Base-by-base conservation (phyloP, 2,329 filamentous ascomycete species). In the Clonostachys rhizophaga region DNA sequence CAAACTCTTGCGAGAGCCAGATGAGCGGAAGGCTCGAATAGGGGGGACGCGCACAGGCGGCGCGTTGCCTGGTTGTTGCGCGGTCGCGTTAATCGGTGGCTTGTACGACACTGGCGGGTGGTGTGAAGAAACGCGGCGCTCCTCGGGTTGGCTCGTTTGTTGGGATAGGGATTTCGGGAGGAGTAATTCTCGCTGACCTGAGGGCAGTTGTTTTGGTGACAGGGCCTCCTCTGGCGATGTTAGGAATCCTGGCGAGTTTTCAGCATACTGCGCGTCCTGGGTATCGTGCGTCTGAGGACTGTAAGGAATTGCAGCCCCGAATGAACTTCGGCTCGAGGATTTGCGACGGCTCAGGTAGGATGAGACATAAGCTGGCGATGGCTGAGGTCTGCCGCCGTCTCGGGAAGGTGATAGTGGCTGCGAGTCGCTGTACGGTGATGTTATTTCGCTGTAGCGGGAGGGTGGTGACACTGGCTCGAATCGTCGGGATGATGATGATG, bases 1-100 rank as follows among this genome's bases (percentile, higher is more conserved):
- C 20, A 75, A 64, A 59, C 76, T 80, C 61, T 73, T 77, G 53
- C 79, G 76, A 50, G 77, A 77, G 55, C 73, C 75, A 36, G 78
- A 80, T 24, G 78, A 79, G 50, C 78, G 72, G 54, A 81, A 79
- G 9, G 69, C 67, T 47, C 79, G 74, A 57, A 81, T 81, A 8
- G 78, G 78, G 14, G 78, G 75, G 39, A 80, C 68, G 43, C 68
- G 68, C 49, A 66, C 63, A 30, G 66, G 62, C 12, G 58, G 56
- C 41, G 63, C 57, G 42, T 63, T 58, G 34, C 53, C 53, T 36
- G 59, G 51, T 11, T 39, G 36, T n/a, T 39, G 41, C 55, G 49
- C 55, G 57, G 47, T 56, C 56, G 49, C 54, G 43, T 50, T 62
- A 45, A 60, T 57, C 42, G 67, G 70, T 24, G 67, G 65, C 53